phyloP scores from a whole-genome alignment of 1,139 yeast genomes.

The Hemisphaericaspora subhashii region DNA sequence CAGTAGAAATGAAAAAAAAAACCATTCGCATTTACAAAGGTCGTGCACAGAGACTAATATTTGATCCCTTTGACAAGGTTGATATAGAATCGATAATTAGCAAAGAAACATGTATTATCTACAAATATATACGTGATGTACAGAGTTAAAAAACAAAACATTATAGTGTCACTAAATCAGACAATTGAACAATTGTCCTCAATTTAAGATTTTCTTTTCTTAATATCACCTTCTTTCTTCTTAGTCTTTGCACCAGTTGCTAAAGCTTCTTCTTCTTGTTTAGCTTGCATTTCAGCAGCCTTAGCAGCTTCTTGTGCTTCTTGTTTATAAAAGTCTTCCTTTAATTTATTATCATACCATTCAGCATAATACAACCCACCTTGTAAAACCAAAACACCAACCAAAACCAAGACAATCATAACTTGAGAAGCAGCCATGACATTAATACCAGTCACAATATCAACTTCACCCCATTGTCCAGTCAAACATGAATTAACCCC shows the following conservation, averaged over 20 bases:
- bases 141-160: not conserved
- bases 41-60: too few species aligned
- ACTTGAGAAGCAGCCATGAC: conserved; percentile 90
- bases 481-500: conserved; percentile 71
- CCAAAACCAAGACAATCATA: conserved; percentile 66
- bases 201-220: conserved; percentile 15
- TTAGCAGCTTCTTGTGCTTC: conserved; percentile 36
- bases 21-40: not conserved
- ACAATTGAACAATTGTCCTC: too few species aligned
- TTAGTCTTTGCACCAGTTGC: conserved; percentile 18
- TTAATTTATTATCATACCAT: conserved; percentile 63
- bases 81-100: too few species aligned
- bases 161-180: not conserved
- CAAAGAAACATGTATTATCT: not conserved
- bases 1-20: not conserved
- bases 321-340: conserved; percentile 47
- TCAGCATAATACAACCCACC: conserved; percentile 89
- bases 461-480: conserved; percentile 94
- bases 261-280: conserved; percentile 18
- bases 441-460: conserved; percentile 78
- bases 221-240: conserved; percentile 19
- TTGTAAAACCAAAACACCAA: conserved; percentile 82
- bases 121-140: not conserved
- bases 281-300: conserved; percentile 21
- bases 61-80: not conserved